These are phyloP conservation scores for Chenopodium suecicum DNA, from an alignment of 148 eudicot genomes.

Conservation along the genomic window DNA sequence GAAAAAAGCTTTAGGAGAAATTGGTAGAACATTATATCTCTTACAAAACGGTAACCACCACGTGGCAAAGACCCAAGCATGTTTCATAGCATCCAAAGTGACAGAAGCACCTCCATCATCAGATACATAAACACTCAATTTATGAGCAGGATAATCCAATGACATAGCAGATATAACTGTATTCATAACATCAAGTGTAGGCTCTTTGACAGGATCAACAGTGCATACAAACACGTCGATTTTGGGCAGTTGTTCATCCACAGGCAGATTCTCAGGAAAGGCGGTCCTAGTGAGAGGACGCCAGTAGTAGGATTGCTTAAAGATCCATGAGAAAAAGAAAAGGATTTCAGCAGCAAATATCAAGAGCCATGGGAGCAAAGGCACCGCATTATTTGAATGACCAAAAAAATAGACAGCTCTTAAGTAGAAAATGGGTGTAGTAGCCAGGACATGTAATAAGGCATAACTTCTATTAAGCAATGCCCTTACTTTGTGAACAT, in stretches of 20 bases:
- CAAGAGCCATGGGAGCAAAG: constrained; percentile 28
- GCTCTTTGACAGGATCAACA: constrained; percentile 53
- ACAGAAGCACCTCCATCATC: constrained; percentile 53
- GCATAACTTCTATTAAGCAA: constrained; percentile 29
- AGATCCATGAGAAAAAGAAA: constrained; percentile 39
- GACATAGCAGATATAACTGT: constrained; percentile 65
- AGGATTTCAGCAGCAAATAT: constrained; percentile 41
- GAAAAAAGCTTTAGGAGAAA: constrained; percentile 59
- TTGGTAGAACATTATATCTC: constrained; percentile 36
- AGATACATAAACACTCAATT: constrained; percentile 49
- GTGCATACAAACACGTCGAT: constrained; percentile 61
- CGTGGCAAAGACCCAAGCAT: constrained; percentile 48
- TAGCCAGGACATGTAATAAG: constrained; percentile 28
- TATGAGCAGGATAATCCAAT: constrained; percentile 49
- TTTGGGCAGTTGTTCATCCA: constrained; percentile 31
- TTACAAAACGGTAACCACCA: constrained; percentile 57
- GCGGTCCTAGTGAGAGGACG: constrained; percentile 38
- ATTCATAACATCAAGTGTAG: constrained; percentile 51
- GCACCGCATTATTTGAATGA: not conserved
- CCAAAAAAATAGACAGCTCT: constrained; percentile 24
- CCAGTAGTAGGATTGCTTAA: constrained; percentile 40
- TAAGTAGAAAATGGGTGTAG: constrained; percentile 34
- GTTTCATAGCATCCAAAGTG: constrained; percentile 42
- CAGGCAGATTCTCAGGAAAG: constrained; percentile 29
- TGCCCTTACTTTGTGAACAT: constrained; percentile 23